Percentiles rank a stretch among this genome's conserved stretches.
Conservation (phyloP, 2,329 filamentous ascomycete species). For the Xylaria hypoxylon region DNA sequence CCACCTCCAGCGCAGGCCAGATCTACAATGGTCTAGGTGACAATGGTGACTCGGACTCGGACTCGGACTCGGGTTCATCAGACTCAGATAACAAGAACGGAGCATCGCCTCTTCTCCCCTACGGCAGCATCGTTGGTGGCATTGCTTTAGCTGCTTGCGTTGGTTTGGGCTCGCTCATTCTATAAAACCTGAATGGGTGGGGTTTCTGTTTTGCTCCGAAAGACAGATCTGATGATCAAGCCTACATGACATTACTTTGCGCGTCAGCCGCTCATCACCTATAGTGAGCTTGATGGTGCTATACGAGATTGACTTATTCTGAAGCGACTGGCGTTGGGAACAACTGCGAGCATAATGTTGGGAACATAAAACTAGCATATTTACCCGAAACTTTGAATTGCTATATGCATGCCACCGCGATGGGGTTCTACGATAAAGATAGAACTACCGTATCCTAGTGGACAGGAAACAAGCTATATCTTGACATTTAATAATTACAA, state of each 20-base stretch:
- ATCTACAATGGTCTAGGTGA: slow-evolving; percentile 54
- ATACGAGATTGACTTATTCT: slow-evolving; percentile 20
- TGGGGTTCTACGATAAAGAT: slow-evolving; percentile 9
- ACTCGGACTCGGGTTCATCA: slow-evolving; percentile 27
- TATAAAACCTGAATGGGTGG: slow-evolving; percentile 20
- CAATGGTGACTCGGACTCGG: slow-evolving; percentile 28
- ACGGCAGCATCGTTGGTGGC: slow-evolving; percentile 34
- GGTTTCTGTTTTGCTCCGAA: neutral
- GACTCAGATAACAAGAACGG: slow-evolving; percentile 26
- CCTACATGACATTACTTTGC: slow-evolving; percentile 5
- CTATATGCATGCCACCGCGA: slow-evolving; percentile 11
- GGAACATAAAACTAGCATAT: slow-evolving; percentile 18
- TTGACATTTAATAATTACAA: slow-evolving; percentile 32
- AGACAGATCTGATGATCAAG: slow-evolving; percentile 6
- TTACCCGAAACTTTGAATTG: neutral
- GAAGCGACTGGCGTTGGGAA: slow-evolving; percentile 36
- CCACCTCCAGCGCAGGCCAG: slow-evolving; percentile 48
- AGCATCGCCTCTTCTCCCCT: slow-evolving; percentile 31
- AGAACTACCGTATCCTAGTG: neutral
- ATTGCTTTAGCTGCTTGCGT: slow-evolving; percentile 34
- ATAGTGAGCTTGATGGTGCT: slow-evolving; percentile 4
- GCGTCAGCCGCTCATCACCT: neutral
- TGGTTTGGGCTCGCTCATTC: slow-evolving; percentile 35
- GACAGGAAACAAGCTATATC: slow-evolving; percentile 11
- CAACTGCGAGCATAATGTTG: slow-evolving; percentile 17